Conservation (phyloP, 352 stramenopile genomes). For the Globisporangium irregulare region DNA sequence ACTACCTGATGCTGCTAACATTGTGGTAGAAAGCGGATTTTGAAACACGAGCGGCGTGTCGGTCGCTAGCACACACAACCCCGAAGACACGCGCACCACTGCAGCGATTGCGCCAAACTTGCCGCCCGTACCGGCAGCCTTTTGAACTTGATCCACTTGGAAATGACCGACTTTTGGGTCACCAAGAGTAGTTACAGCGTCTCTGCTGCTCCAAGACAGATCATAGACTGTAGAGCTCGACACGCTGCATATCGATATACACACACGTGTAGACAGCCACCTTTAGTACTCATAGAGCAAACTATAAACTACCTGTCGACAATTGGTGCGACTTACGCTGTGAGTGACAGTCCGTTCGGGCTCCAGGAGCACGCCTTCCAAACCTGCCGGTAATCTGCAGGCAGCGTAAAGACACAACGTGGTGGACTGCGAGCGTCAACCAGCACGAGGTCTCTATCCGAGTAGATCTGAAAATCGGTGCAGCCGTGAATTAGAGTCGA, state of each 20-base stretch:
- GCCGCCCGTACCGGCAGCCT: neutral
- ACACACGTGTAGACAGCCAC: neutral
- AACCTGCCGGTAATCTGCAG: conserved; percentile 8
- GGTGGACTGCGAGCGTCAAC: conserved; percentile 18
- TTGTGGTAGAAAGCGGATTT: neutral
- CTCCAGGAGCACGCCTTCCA: conserved; percentile 42
- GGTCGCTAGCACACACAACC: conserved; percentile 17
- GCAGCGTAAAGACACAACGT: conserved; percentile 18
- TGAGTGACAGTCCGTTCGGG: conserved; percentile 37
- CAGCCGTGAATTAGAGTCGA: neutral
- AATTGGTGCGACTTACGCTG: conserved; percentile 24
- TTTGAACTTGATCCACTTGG: neutral
- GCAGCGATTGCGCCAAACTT: conserved; percentile 10
- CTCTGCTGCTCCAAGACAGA: conserved; percentile 26
- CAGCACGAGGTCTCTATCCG: conserved; percentile 28
- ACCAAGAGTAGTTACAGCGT: conserved; percentile 14
- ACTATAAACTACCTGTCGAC: neutral
- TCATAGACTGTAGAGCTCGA: conserved; percentile 21
- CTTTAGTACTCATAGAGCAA: neutral
- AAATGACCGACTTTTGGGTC: conserved; percentile 5
- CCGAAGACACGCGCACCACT: conserved; percentile 1
- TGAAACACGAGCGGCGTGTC: conserved; percentile 20
- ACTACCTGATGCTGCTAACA: neutral
- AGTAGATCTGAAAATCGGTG: conserved; percentile 22
- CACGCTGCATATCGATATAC: neutral